Conservation (phyloP, 2,329 filamentous ascomycete species). For the Triangularia setosa region DNA sequence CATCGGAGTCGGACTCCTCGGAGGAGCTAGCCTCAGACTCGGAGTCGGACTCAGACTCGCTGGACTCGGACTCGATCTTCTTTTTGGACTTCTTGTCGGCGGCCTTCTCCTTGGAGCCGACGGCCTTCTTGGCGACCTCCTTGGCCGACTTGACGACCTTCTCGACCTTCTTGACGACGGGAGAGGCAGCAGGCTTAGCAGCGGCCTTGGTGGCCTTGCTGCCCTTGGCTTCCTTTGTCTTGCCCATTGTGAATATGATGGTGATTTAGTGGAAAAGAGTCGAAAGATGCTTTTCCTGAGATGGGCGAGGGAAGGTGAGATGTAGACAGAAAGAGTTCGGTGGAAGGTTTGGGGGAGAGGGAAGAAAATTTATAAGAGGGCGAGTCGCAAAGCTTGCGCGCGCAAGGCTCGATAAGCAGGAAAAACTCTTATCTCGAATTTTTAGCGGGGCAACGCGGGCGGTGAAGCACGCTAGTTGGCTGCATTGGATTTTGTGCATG, state of each 20-base stretch:
- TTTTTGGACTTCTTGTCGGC: conserved; percentile 26
- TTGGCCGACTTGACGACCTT: conserved; percentile 57
- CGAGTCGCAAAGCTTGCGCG: conserved; percentile 18
- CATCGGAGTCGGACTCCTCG: conserved; percentile 34
- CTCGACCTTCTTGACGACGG: conserved; percentile 64
- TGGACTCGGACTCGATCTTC: conserved; percentile 30
- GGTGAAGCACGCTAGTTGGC: conserved; percentile 19
- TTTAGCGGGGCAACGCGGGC: conserved; percentile 23
- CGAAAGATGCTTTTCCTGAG: conserved; percentile 18
- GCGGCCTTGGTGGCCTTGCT: conserved; percentile 49
- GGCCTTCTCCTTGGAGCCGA: conserved; percentile 35
- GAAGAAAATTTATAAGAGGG: conserved; percentile 8
- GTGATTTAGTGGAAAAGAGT: conserved; percentile 19
- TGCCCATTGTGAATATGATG: conserved; percentile 51
- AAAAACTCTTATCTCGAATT: conserved; percentile 26
- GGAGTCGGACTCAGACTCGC: conserved; percentile 24
- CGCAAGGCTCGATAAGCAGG: conserved; percentile 1
- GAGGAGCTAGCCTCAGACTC: conserved; percentile 31
- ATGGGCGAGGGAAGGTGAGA: conserved; percentile 15
- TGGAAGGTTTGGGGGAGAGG: conserved; percentile 14
- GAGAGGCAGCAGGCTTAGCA: conserved; percentile 45
- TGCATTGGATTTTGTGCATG: not conserved
- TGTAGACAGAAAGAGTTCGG: conserved; percentile 11
- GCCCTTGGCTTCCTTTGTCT: conserved; percentile 60
- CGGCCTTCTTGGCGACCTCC: conserved; percentile 22